These are phyloP conservation scores for Saccharomycopsis microspora DNA, from an alignment of 805 yeast genomes.

Conservation along the genomic window DNA sequence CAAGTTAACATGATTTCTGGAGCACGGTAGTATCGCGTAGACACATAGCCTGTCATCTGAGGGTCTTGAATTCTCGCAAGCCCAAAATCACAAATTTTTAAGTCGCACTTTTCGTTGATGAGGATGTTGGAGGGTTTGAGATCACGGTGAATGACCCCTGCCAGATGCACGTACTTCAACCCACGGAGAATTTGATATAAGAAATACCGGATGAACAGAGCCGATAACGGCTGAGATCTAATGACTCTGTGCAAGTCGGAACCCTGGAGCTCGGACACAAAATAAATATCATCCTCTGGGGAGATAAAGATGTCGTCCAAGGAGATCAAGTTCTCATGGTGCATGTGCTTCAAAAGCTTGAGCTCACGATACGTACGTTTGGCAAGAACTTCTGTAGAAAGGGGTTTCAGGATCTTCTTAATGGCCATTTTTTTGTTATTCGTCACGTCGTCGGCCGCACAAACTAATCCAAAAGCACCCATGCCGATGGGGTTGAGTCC, in stretches of 20 bases:
- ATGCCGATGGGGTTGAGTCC: slow-evolving; percentile 96
- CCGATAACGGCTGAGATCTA: slow-evolving; percentile 88
- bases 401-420: slow-evolving; percentile 96
- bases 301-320: slow-evolving; percentile 88
- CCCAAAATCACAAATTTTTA: slow-evolving; percentile 90
- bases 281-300: slow-evolving; percentile 90
- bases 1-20: slow-evolving; percentile 98
- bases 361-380: slow-evolving; percentile 95
- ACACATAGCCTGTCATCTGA: slow-evolving; percentile 97
- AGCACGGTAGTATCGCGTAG: slow-evolving; percentile 92
- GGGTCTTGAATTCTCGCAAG: slow-evolving; percentile 96
- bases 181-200: slow-evolving; percentile 90
- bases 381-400: slow-evolving; percentile 86
- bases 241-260: slow-evolving; percentile 88
- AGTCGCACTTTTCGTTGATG: slow-evolving; percentile 82
- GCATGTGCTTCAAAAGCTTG: slow-evolving; percentile 81
- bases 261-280: slow-evolving; percentile 94
- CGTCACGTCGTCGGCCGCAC: slow-evolving; percentile 90
- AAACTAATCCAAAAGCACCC: slow-evolving; percentile 99
- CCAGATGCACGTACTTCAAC: slow-evolving; percentile 80
- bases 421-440: slow-evolving; percentile 84
- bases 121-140: slow-evolving; percentile 76
- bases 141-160: slow-evolving; percentile 87
- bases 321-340: slow-evolving; percentile 90
- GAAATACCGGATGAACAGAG: slow-evolving; percentile 94